Conservation (phyloP, 2,329 filamentous ascomycete species). For the Curvularia lunata region DNA sequence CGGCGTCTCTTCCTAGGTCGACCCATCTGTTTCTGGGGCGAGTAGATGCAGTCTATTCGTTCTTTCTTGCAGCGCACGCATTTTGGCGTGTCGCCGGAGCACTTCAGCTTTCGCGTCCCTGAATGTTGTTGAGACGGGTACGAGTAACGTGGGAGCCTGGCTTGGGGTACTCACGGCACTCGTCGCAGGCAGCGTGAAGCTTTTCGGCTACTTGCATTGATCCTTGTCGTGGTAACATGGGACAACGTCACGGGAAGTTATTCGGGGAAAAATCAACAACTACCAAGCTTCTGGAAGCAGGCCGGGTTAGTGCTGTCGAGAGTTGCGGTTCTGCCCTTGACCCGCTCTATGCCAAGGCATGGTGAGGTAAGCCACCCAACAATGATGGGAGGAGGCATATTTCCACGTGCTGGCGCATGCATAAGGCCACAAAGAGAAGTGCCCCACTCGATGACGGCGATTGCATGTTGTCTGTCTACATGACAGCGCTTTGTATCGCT, state of each 20-base stretch:
- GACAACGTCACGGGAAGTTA: background rate
- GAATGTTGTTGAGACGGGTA: conserved; percentile 7
- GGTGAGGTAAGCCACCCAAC: conserved; percentile 2
- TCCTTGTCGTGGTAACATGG: conserved; percentile 19
- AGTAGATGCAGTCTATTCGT: conserved; percentile 54
- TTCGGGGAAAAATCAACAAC: background rate
- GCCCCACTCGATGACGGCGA: conserved; percentile 9
- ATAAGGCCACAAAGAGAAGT: conserved; percentile 2
- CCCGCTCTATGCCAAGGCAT: conserved; percentile 11
- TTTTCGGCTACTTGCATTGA: conserved; percentile 29
- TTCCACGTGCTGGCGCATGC: conserved; percentile 8
- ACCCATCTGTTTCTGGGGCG: conserved; percentile 58
- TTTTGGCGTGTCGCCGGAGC: conserved; percentile 51
- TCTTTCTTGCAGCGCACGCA: conserved; percentile 54
- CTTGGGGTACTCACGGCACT: conserved; percentile 41
- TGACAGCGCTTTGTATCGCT: background rate
- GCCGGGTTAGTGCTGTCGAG: background rate
- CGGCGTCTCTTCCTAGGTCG: conserved; percentile 56
- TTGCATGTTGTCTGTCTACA: background rate
- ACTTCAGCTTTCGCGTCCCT: conserved; percentile 59
- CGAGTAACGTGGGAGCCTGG: conserved; percentile 3
- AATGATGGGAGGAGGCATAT: conserved; percentile 1
- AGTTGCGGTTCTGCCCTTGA: conserved; percentile 7
- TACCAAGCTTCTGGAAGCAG: background rate
- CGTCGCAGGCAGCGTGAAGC: conserved; percentile 46